These are phyloP conservation scores for Pichia norvegensis DNA, from an alignment of 1,139 yeast species.

Conservation along the genomic window DNA sequence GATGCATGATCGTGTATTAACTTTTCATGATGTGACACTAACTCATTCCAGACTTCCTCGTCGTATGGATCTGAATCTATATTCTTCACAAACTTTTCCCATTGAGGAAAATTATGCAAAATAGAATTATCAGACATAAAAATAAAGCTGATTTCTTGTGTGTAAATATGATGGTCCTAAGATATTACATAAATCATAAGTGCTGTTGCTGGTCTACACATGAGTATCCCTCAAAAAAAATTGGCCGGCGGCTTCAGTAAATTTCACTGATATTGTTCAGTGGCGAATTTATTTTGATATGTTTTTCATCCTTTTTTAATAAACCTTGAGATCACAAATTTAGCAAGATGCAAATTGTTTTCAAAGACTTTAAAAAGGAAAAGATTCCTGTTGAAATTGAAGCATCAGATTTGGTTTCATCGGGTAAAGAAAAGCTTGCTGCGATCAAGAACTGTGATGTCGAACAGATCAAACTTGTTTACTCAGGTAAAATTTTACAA, in stretches of 20 bases:
- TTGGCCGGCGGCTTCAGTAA: neutral
- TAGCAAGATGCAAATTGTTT: slow-evolving; percentile 54
- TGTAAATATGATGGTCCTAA: too few species aligned
- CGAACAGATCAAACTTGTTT: slow-evolving; percentile 77
- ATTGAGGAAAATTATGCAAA: slow-evolving; percentile 22
- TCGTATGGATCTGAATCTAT: slow-evolving; percentile 20
- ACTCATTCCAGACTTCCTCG: slow-evolving; percentile 19
- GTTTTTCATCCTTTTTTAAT: neutral
- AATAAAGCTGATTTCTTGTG: neutral
- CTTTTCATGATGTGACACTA: slow-evolving; percentile 20
- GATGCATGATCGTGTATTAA: slow-evolving; percentile 18
- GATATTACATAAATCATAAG: too few species aligned
- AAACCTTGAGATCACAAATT: neutral
- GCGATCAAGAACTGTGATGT: slow-evolving; percentile 61
- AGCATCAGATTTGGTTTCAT: slow-evolving; percentile 54
- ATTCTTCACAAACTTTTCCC: slow-evolving; percentile 19
- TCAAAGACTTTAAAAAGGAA: slow-evolving; percentile 91
- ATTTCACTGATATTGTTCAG: neutral
- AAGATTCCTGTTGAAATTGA: slow-evolving; percentile 77
- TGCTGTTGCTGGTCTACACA: too few species aligned
- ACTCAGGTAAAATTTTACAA: slow-evolving; percentile 83
- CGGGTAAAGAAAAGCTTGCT: slow-evolving; percentile 70
- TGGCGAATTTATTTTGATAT: slow-evolving; percentile 2
- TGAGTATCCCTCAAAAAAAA: neutral
- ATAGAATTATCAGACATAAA: slow-evolving; percentile 6